Base-by-base conservation (phyloP, 2,329 filamentous ascomycete species). In the Colletotrichum brevisporum region DNA sequence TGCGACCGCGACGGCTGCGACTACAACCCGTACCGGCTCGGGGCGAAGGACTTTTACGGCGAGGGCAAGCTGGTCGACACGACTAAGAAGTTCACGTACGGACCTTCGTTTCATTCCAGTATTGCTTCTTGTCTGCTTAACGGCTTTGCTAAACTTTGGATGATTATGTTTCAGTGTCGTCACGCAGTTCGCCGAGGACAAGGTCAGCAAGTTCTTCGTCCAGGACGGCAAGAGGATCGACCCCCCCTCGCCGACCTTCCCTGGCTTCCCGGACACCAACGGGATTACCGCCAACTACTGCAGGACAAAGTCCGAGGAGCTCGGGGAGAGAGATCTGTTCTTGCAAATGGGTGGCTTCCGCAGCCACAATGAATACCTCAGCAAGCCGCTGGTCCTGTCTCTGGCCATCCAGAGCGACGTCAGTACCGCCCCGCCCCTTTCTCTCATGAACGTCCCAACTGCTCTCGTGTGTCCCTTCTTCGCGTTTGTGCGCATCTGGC, bases 1-100 rank as follows among this genome's bases (percentile, higher is more conserved):
- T 91, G 90, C 79, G 89, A 91, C 77, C 86, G 86, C 67, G 86
- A 89, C 71, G 90, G 90, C 24, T 92, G 90, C 75, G 89, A 90
- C 74, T 90, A 88, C 82, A 90, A 90, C 82, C 80, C 85, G 24
- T 91, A 86, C 85, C 88, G 89, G 73, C 84, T 88, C 81, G 89
- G 88, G 45, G 85, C 86, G 76, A 81, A 80, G 41, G 79, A 81
- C 76, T 92, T 91, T 81, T 91, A 87, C 77, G 89, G 89, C 39
- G 79, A 83, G 0, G 86, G 84, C 63, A 82, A 82, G 77, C 88
- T 80, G 12, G 82, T 92, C 69, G 85, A 91, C 77, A 89, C 88
- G 52, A 84, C 76, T 60, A 82, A 82, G 72, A 84, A 84, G 67
- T 83, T 91, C 74, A 91, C 80, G 74, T 73, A 51, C 51, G 71